Base-by-base conservation (phyloP, 176 grass and related monocot genomes). In the Elymus sibiricus region DNA sequence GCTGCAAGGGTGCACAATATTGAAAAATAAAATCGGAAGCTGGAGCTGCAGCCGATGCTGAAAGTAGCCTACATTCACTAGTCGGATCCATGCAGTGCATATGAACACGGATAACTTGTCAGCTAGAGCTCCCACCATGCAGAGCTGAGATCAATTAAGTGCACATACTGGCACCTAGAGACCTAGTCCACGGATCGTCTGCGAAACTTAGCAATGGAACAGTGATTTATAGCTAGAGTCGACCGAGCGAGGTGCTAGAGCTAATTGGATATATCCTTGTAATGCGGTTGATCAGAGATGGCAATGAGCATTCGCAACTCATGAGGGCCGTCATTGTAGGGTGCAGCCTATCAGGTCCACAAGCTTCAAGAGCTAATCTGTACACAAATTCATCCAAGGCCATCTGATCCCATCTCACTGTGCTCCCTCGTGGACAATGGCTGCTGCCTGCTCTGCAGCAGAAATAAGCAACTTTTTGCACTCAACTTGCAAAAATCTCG, bases 201-300 rank as follows among this genome's bases (percentile, higher is more conserved):
- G 5, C 11, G 70, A 14, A 61, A 51, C 11, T 58, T 51, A 81
- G 70, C 22, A 39, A 4, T 34, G 24, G 21, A 76, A 5, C 78
- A 64, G 51, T 22, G n/a, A 64, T 7, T 22, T 43, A 32, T 84
- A 1, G 24, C 46, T 26, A 13, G 64, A 61, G 25, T 74, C 7
- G 28, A 11, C 39, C 60, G n/a, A 40, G 35, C 11, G 0, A 9
- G 58, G 32, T 42, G 43, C 62, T 85, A 28, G 61, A 49, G 61
- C 70, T 89, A 17, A 28, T 76, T 70, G 61, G 60, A n/a, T 19
- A 16, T 3, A 0, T 85, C 62, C 11, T 86, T 66, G 86, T 31
- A 9, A 19, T 24, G 76, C 15, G 26, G 16, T 38, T 24, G 28
- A 3, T 14, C 42, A 84, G 63, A 70, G 31, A 59, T 51, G 74